Evolutionary conservation across 1,284 basidiomycete genomes (phyloP).

Genomic region (Boletellus deceptivus): DNA sequence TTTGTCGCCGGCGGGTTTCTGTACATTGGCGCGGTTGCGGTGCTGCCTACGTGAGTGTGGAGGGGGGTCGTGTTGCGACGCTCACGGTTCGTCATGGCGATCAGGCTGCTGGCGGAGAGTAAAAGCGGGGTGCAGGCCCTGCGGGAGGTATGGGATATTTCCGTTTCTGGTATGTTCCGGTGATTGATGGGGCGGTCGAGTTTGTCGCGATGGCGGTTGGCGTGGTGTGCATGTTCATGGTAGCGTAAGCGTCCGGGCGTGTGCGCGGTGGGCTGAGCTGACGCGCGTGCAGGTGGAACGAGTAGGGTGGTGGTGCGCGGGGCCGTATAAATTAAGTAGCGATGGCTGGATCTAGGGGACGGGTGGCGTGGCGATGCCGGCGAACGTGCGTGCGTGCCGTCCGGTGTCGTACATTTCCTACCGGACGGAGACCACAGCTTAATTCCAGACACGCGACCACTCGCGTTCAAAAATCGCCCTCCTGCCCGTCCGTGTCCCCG

Average conservation of each 20-base stretch:
- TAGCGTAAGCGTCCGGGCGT: conserved; percentile 60
- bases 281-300: conserved; percentile 69
- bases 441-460: conserved; percentile 43
- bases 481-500: not conserved
- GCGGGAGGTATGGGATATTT: conserved; percentile 62
- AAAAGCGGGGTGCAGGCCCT: conserved; percentile 82
- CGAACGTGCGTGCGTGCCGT: conserved; percentile 45
- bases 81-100: conserved; percentile 14
- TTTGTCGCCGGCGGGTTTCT: conserved; percentile 92
- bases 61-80: conserved; percentile 6
- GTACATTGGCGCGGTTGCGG: conserved; percentile 88
- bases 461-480: conserved; percentile 26
- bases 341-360: conserved; percentile 18
- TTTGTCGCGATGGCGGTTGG: conserved; percentile 88
- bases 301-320: conserved; percentile 42
- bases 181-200: conserved; percentile 41
- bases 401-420: conserved; percentile 24
- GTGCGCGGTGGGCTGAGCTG: conserved; percentile 18
- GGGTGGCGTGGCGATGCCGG: conserved; percentile 29
- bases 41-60: conserved; percentile 75
- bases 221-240: conserved; percentile 83
- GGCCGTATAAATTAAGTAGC: conserved; percentile 25
- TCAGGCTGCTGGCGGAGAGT: conserved; percentile 79
- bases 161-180: conserved; percentile 9
- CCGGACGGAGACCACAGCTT: conserved; percentile 22